Conservation (phyloP, 345 rosid species). For the Salix udensis region DNA sequence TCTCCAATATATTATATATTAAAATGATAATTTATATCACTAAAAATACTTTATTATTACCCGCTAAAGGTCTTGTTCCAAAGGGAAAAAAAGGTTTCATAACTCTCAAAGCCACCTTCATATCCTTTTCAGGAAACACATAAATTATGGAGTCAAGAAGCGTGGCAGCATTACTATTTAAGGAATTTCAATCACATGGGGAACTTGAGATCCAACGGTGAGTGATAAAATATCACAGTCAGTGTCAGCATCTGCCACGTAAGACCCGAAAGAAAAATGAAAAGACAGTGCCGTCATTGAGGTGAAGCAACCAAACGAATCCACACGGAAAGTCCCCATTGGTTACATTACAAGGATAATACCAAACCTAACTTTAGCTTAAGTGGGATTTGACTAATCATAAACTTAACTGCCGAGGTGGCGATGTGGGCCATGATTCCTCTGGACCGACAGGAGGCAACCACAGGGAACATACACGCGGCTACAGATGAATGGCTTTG, state of each 20-base stretch:
- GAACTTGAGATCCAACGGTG: slow-evolving; percentile 37
- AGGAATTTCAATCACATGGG: slow-evolving; percentile 34
- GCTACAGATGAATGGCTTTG: neutral
- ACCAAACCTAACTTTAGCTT: slow-evolving; percentile 13
- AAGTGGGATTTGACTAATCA: slow-evolving; percentile 8
- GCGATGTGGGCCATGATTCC: slow-evolving; percentile 38
- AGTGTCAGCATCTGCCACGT: slow-evolving; percentile 24
- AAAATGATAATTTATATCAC: too few species aligned
- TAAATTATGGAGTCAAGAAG: neutral
- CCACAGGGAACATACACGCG: slow-evolving; percentile 21
- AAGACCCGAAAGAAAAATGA: neutral
- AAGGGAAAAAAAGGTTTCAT: too few species aligned
- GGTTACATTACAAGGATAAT: neutral
- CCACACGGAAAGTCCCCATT: slow-evolving; percentile 22
- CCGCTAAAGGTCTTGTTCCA: too few species aligned
- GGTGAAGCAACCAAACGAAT: neutral
- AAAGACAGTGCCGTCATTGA: slow-evolving; percentile 34
- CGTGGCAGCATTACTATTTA: slow-evolving; percentile 15
- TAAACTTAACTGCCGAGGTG: slow-evolving; percentile 11
- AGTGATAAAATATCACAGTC: neutral
- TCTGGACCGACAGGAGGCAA: slow-evolving; percentile 28
- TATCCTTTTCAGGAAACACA: slow-evolving; percentile 20
- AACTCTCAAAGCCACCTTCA: neutral
- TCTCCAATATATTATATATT: too few species aligned
- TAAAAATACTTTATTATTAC: too few species aligned